Evolutionary conservation across 805 yeast genomes (phyloP), one percentile per base, ranked within the genome.

Genomic region (Metschnikowia vanudenii): DNA sequence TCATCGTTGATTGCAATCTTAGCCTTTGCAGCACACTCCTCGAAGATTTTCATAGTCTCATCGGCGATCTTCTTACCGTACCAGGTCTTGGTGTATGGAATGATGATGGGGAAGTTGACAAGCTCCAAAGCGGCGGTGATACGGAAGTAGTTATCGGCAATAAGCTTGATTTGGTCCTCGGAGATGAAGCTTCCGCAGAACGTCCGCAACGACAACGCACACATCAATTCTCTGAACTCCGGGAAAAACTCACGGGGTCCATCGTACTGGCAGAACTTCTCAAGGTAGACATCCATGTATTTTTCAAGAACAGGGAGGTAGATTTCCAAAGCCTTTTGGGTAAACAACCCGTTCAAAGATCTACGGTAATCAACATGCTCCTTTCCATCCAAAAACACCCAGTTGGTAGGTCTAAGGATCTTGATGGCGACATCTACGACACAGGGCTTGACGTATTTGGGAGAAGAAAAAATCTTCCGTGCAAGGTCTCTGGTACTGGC

Each of bases 41-140:
- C 97, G 59, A 94, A 90, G 58, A 89, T 84, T 58, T 81, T 84
- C 97, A 94, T 92, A 14, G 96, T 88, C 76, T 84, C 81, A 65
- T 94, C 96, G 47, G 97, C 96, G 61, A 91, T 86, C 63, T 78
- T 82, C 74, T 88, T 85, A 56, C 99, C 99, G 69, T 91, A 88
- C 99, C 99, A 94, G 30, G 99, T 85, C 74, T 92, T 94, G 51
- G 99, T 90, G 76, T 78, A 94, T 26, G 99, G 99, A 40, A 94
- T 67, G 54, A 94, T 92, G 59, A 94, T 88, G 52, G 99, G 99
- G 82, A 94, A 94, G 75, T 94, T 94, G 52, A 94, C 99, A 56
- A 94, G 80, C 72, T 94, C 99, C 62, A 94, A 78, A 22, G 99
- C 99, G 50, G 96, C 96, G 12, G 99, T 94, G 55, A 94, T 87